Conservation (phyloP, 768 basidiomycete species). For the Russula sp. region DNA sequence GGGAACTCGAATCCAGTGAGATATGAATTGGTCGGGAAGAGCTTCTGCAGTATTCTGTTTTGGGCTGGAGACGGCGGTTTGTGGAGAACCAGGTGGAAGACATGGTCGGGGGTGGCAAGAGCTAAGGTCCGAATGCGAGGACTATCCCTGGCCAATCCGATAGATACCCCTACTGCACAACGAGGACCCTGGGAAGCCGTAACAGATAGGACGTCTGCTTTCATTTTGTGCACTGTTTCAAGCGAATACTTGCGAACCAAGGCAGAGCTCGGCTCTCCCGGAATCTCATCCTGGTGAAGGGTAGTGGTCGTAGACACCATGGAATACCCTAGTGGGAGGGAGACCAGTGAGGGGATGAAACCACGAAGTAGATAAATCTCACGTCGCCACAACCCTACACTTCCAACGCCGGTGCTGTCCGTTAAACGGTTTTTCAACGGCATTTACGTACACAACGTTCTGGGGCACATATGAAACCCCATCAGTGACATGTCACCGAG, state of each 20-base stretch:
- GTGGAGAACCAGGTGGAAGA: not conserved
- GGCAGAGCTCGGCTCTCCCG: not conserved
- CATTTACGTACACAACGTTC: too few species aligned
- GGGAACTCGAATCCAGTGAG: constrained; percentile 18
- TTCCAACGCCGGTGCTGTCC: too few species aligned
- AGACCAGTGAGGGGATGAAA: not conserved
- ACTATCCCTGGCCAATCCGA: not conserved
- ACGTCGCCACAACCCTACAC: not conserved
- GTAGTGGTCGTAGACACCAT: not conserved
- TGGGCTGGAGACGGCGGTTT: not conserved
- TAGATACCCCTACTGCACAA: not conserved
- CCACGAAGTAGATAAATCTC: not conserved
- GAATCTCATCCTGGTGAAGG: not conserved
- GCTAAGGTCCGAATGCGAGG: not conserved
- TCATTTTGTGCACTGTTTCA: not conserved
- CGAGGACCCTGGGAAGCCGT: not conserved
- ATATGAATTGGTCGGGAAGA: constrained; percentile 8
- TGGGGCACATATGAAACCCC: too few species aligned
- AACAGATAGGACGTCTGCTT: not conserved
- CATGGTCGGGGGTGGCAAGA: not conserved
- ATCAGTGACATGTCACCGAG: too few species aligned
- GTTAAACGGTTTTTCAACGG: too few species aligned
- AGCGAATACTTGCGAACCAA: not conserved
- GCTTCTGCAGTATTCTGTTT: not conserved
- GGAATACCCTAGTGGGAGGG: not conserved